Percentiles rank a stretch among this genome's conserved stretches.
phyloP scores from a whole-genome alignment of 345 rosid species.

The Barbarea vulgaris region DNA sequence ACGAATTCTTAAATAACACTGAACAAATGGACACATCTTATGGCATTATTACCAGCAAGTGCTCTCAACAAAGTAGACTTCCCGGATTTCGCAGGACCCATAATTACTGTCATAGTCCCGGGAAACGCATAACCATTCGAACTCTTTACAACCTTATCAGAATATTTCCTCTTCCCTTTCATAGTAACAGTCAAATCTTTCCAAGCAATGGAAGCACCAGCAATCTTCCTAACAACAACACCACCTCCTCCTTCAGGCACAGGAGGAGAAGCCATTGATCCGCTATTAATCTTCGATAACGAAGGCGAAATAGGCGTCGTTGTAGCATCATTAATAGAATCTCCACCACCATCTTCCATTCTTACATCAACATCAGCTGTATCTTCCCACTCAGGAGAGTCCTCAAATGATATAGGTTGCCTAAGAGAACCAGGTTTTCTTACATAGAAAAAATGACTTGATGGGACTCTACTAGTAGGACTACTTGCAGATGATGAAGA shows the following conservation, averaged over 20 bases:
- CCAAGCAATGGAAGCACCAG: slow-evolving; percentile 94
- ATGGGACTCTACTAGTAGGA: slow-evolving; percentile 94
- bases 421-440: slow-evolving; percentile 88
- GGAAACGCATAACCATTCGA: slow-evolving; percentile 96
- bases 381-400: slow-evolving; percentile 99
- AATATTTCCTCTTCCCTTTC: slow-evolving; percentile 83
- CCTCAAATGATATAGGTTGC: slow-evolving; percentile 97
- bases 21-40: background rate
- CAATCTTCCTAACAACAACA: slow-evolving; percentile 64
- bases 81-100: slow-evolving; percentile 99
- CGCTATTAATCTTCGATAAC: slow-evolving; percentile 81
- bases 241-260: slow-evolving; percentile 52
- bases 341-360: slow-evolving; percentile 59
- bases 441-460: slow-evolving; percentile 91
- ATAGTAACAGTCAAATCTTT: slow-evolving; percentile 93
- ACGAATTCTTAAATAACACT: background rate
- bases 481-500: slow-evolving; percentile 98
- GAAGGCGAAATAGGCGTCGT: slow-evolving; percentile 82
- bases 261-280: slow-evolving; percentile 82
- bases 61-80: slow-evolving; percentile 92
- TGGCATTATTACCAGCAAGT: slow-evolving; percentile 75
- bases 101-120: slow-evolving; percentile 95
- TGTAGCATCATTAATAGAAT: slow-evolving; percentile 65
- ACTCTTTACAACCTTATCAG: slow-evolving; percentile 90
- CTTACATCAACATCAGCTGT: slow-evolving; percentile 75